Base-by-base conservation (phyloP, 805 yeast species). In the Saturnispora besseyi region DNA sequence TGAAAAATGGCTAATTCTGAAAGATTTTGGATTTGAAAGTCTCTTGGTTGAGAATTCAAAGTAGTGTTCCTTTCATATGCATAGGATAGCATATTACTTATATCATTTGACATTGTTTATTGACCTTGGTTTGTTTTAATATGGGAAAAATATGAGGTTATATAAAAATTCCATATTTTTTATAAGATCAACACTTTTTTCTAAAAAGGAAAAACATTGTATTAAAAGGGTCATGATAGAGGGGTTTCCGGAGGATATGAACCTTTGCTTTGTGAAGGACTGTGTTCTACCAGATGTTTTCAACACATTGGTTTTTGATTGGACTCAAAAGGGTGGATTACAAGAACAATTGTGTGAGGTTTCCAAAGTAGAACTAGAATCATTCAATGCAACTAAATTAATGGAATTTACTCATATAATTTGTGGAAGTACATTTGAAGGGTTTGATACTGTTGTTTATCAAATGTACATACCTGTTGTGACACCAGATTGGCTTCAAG, bases 1-100 rank as follows among this genome's bases (percentile, higher is more conserved):
- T 88, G 96, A 51, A 68, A 75, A 55, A 87, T 91, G 43, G 76
- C 73, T 15, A 87, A 73, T 66, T 91, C 98, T 56, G 88, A 96
- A 7, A 84, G 62, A 64, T 91, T 97, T 18, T 75, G 70, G 30
- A 84, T 76, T 52, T 73, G 76, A 44, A 76, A 75, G 41, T 71
- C 65, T 2, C 81, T 72, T 12, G 61, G 51, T 49, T 64, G 18
- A 12, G 13, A n/a, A 18, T 42, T 41, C 5, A 41, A 24, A 21
- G 12, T 37, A 12, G 50, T 47, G 26, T 47, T 47, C 26, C 40
- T 21, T 30, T 47, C 45, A 28, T 47, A 47, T 2, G 50, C 50
- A 36, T 36, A 36, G 8, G 24, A 18, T 22, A 36, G 24, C 40
- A 36, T 67, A 59, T 69, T 67, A 53, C 51, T 29, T 15, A 48